Evolutionary conservation across 768 basidiomycete species (phyloP).

Genomic region (Sarcodon aspratus): DNA sequence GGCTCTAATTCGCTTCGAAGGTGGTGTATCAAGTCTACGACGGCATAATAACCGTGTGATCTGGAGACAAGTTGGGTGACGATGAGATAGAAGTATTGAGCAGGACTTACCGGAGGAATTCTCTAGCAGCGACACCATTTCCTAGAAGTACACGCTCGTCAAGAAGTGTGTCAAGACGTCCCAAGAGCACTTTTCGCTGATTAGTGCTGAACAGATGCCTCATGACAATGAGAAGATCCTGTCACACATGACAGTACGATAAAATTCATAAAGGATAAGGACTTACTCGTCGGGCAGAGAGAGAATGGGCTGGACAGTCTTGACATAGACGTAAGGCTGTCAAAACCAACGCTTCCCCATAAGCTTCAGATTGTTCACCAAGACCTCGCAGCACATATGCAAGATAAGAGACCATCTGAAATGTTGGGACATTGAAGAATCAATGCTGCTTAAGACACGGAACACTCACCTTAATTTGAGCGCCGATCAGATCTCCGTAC

Average conservation of each 20-base stretch:
- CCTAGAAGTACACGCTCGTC: conserved; percentile 88
- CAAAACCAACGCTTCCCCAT: conserved; percentile 72
- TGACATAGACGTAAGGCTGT: conserved; percentile 81
- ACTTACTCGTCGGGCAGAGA: conserved; percentile 67
- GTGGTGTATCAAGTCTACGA: conserved; percentile 91
- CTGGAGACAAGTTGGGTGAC: conserved; percentile 22
- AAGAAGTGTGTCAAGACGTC: conserved; percentile 80
- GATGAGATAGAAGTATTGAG: not conserved
- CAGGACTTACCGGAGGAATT: conserved; percentile 59
- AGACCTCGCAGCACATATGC: conserved; percentile 77
- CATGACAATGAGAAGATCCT: conserved; percentile 91
- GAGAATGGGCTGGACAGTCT: conserved; percentile 84
- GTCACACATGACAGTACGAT: conserved; percentile 1
- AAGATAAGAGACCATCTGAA: conserved; percentile 81
- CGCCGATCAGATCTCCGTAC: conserved; percentile 76
- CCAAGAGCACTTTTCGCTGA: conserved; percentile 67
- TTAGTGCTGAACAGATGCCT: conserved; percentile 78
- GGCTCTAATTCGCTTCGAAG: conserved; percentile 73
- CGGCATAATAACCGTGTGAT: conserved; percentile 72
- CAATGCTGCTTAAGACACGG: not conserved
- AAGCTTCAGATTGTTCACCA: conserved; percentile 52
- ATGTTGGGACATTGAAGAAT: not conserved
- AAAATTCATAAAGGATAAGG: not conserved
- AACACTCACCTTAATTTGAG: conserved; percentile 76
- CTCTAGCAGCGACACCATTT: conserved; percentile 70